These are phyloP conservation scores for Olyra latifolia DNA, from an alignment of 176 grass and related monocot genomes.

Conservation along the genomic window DNA sequence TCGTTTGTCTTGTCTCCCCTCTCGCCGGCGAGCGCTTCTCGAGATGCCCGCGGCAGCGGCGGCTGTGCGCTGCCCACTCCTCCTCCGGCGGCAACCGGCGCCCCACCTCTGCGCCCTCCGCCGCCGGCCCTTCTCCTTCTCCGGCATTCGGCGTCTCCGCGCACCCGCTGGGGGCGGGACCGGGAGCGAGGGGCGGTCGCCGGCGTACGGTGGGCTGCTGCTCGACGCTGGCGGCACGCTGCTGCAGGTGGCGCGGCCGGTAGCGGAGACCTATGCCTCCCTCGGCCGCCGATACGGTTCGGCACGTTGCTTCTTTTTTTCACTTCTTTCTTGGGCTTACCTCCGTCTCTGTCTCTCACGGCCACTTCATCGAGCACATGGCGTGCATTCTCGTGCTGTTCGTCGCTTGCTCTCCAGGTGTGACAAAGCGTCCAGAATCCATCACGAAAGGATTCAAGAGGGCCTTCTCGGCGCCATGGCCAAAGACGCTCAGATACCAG, in stretches of 20 bases:
- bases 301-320: neutral
- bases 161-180: neutral
- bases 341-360: neutral
- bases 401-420: constrained; percentile 28
- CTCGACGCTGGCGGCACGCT: constrained; percentile 83
- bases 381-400: neutral
- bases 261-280: constrained; percentile 67
- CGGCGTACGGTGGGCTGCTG: constrained; percentile 64
- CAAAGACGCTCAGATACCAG: constrained; percentile 84
- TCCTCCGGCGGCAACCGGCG: constrained; percentile 15
- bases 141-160: neutral
- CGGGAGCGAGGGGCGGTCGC: neutral
- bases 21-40: constrained; percentile 4
- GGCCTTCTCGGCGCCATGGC: constrained; percentile 79
- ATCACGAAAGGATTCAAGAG: constrained; percentile 87
- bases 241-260: constrained; percentile 67
- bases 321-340: neutral
- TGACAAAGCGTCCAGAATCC: constrained; percentile 36
- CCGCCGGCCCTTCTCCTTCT: neutral
- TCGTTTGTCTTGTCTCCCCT: neutral
- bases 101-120: neutral
- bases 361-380: constrained; percentile 17
- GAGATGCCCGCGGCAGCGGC: constrained; percentile 35
- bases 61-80: neutral
- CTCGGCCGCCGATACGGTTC: constrained; percentile 75